A percentile compares a stretch with the other conserved stretches of the same genome.
Evolutionary conservation across 106 monocot species (phyloP).

Genomic region (Hemerocallis citrina): DNA sequence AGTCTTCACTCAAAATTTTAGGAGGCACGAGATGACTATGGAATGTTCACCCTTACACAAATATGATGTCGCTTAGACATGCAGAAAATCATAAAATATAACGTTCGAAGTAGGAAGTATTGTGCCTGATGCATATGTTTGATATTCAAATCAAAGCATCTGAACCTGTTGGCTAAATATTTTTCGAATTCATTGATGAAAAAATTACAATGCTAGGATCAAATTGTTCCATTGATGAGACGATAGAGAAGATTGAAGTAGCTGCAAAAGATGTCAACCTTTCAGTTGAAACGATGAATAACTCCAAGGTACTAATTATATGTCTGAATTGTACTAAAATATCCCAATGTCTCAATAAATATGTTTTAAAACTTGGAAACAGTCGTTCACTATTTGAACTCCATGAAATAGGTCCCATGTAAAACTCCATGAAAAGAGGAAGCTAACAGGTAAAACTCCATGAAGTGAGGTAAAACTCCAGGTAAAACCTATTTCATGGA

Average conservation of each 20-base stretch:
- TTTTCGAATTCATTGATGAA: conserved; percentile 14
- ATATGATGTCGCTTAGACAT: no score
- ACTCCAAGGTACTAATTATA: conserved; percentile 30
- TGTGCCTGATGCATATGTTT: no score
- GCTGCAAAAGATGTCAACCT: conserved; percentile 44
- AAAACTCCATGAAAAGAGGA: no score
- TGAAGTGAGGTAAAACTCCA: conserved; percentile 53
- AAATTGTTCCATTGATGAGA: conserved; percentile 28
- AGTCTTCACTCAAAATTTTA: no score
- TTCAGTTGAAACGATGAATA: conserved; percentile 32
- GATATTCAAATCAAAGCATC: background rate
- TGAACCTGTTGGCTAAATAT: background rate
- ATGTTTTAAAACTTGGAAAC: no score
- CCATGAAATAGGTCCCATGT: conserved; percentile 33
- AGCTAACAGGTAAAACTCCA: conserved; percentile 15
- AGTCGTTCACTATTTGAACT: background rate
- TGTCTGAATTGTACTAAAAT: no score
- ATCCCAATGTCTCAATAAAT: background rate
- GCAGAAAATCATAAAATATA: no score
- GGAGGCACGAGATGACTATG: no score
- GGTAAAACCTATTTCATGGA: no score
- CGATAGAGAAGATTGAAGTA: conserved; percentile 42
- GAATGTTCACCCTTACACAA: no score
- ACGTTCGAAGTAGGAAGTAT: no score
- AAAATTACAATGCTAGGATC: conserved; percentile 52